Evolutionary conservation across 352 stramenopile species (phyloP), one percentile per base, ranked within the genome.

Genomic region (Pythium inflatum): DNA sequence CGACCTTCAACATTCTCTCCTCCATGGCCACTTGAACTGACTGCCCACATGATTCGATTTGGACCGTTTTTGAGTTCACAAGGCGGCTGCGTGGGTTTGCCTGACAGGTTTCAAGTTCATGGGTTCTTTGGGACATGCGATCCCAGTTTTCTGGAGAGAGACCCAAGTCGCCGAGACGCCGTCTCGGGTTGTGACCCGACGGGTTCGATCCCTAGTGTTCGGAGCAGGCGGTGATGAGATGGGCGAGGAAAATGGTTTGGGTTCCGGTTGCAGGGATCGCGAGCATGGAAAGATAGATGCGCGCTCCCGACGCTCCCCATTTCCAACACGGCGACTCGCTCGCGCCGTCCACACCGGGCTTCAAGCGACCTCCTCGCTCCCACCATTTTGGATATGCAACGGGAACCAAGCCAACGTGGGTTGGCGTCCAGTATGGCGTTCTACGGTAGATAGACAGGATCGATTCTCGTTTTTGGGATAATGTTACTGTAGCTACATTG

Each of bases 1-100:
- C 55, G 50, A 22, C n/a, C 62, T 68, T 68, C 62, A 68, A 68
- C 62, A 60, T 57, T 68, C 62, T 66, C 18, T 51, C 27, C 46
- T 18, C 25, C 24, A 49, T 12, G 18, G 33, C 14, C 59, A 30
- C 45, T 45, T 68, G 62, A 68, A 70, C 62, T 70, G 62, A 70
- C 62, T 70, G 62, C 34, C 43, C 53, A 49, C 18, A 41, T 22
- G 3, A 36, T 30, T 36, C n/a, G 13, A 24, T 22, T 46, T 66
- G 49, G 61, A 54, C 38, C 49, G 61, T 61, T 68, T 68, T 61
- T 68, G 60, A 68, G 62, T 31, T 53, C 51, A 70, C 51, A 31
- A 36, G 20, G 50, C 62, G 62, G 62, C 62, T 70, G 62, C 62
- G 62, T 33, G 13, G 57, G 40, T 64, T 43, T 43, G 27, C n/a